Evolutionary conservation across 1,284 basidiomycete genomes (phyloP).

Genomic region (Ustilago shanxiensis): DNA sequence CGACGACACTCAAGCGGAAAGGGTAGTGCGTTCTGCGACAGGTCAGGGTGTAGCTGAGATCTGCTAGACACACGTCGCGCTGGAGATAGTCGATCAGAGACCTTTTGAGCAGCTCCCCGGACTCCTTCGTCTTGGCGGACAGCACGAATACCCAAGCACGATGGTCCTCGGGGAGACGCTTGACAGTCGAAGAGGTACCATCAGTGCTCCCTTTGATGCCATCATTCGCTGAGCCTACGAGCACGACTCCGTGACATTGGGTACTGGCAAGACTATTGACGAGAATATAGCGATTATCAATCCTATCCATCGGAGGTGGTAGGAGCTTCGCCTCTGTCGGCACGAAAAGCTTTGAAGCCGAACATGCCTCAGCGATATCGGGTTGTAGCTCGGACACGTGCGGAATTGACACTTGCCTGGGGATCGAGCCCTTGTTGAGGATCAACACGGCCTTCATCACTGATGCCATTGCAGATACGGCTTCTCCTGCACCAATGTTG

Average conservation of each 20-base stretch:
- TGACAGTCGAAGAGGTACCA: neutral
- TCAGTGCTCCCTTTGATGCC: neutral
- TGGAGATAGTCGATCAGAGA: constrained; percentile 42
- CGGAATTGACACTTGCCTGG: constrained; percentile 35
- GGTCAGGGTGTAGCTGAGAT: constrained; percentile 46
- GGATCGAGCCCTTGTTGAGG: constrained; percentile 31
- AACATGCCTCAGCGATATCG: constrained; percentile 19
- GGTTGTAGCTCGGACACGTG: constrained; percentile 28
- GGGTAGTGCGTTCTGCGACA: constrained; percentile 45
- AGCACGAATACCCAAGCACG: constrained; percentile 32
- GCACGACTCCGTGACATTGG: constrained; percentile 33
- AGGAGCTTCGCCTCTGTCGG: constrained; percentile 24
- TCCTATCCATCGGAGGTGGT: neutral
- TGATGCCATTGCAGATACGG: constrained; percentile 47
- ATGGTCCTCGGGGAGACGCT: neutral
- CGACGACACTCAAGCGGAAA: constrained; percentile 38
- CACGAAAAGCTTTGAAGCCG: constrained; percentile 20
- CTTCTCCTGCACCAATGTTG: constrained; percentile 49
- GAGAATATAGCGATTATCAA: constrained; percentile 21
- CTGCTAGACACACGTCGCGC: constrained; percentile 30
- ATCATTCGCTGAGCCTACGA: constrained; percentile 17
- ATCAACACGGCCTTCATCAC: constrained; percentile 53
- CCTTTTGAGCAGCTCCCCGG: constrained; percentile 31
- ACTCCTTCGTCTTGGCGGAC: constrained; percentile 43
- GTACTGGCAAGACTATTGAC: constrained; percentile 48